Percentiles rank a stretch among this genome's conserved stretches.
These are phyloP conservation scores for Amphirosellinia nigrospora DNA, from an alignment of 495 filamentous ascomycete species.

Conservation along the genomic window DNA sequence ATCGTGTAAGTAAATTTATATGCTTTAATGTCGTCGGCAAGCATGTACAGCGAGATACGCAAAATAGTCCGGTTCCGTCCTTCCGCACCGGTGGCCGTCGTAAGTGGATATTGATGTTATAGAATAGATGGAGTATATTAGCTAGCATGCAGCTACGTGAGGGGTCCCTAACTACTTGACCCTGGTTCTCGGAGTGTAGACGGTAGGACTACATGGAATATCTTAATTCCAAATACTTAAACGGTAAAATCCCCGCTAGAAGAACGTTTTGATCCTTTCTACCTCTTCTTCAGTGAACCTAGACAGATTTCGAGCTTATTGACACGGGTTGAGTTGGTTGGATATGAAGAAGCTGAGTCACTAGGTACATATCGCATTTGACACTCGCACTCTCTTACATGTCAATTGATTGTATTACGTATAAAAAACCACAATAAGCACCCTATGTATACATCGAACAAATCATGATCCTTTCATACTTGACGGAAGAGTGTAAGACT, in stretches of 20 bases:
- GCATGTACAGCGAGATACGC: neutral
- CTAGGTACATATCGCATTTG: neutral
- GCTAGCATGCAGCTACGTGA: constrained; percentile 2
- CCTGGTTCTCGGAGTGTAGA: neutral
- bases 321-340: neutral
- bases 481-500: too few relatives aligned
- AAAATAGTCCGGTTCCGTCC: neutral
- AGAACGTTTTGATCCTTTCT: neutral
- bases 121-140: neutral
- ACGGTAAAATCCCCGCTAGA: too few relatives aligned
- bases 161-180: neutral
- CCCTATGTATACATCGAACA: neutral
- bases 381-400: neutral
- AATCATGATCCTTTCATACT: too few relatives aligned
- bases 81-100: neutral
- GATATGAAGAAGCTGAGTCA: neutral
- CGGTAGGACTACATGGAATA: neutral
- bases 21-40: neutral
- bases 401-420: neutral
- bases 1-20: neutral
- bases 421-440: neutral
- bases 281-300: neutral
- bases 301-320: neutral
- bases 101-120: neutral
- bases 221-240: too few relatives aligned